These are phyloP conservation scores for bread wheat (Triticum aestivum) DNA, from an alignment of 176 grass and related monocot genomes.

Conservation along the genomic window IWGSC_CS_RefSeq_v2.1 NC_057796.1:356791589-356792088, in stretches of 20 bases:
- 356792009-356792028: too few species aligned
- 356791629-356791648: background rate
- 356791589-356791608: background rate
- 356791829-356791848: background rate
- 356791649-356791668: background rate
- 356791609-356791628: background rate
- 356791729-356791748: background rate
- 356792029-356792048: too few species aligned
- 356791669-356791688: background rate
- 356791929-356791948: background rate
- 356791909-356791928: background rate
- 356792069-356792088: too few species aligned
- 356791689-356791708: background rate
- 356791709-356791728: background rate
- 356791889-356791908: too few species aligned
- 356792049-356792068: too few species aligned
- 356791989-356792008: background rate
- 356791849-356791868: background rate
- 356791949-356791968: background rate
- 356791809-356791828: background rate
- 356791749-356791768: too few species aligned
- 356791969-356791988: background rate
- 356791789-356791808: background rate
- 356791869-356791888: background rate
- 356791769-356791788: background rate